Evolutionary conservation across 306 rosid genomes (phyloP), one percentile per base, ranked within the genome.

Genomic region (Arachis hypogaea): DNA sequence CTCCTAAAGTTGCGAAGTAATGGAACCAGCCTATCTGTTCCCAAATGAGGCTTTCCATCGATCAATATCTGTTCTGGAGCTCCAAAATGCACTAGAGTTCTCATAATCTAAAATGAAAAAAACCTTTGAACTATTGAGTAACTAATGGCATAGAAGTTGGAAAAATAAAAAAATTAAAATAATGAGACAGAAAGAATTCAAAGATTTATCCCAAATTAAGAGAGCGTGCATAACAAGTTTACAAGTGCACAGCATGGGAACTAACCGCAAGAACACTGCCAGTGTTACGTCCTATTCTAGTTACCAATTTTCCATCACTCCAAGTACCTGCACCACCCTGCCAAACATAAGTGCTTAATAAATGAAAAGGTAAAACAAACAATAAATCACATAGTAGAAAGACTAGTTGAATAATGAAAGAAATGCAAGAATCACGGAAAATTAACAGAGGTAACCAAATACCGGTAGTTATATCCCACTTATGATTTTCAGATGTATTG

Each of bases 311-410:
- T 62, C 98, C 98, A 84, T 94, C 98, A 85, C 98, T 94, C 98
- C 98, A 94, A 76, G 98, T 94, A 88, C 98, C 98, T 91, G 98
- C 98, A 86, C 98, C 98, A 94, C 97, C 97, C 96, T 94, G 98
- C 93, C 89, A 94, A 54, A 85, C 85, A 88, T 94, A 91, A 94
- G 96, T 94, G 87, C 85, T 78, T 69, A 77, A 90, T 82, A 86
- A 85, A 88, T 85, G 85, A 80, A 81, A 76, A 71, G 69, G 82
- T 42, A 77, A 75, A 76, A 14, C 72, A 75, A 68, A 28, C 45
- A 47, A 40, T 7, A 72, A 55, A 78, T 69, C 7, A n/a, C 45
- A 11, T 18, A 51, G 45, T 10, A 51, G 41, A 76, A 70, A 54
- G 66, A 57, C 49, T 63, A 68, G 63, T 28, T 38, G 63, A 60